These are phyloP conservation scores for Syzygium malaccense DNA, from an alignment of 441 rosid genomes.

Conservation along the genomic window DNA sequence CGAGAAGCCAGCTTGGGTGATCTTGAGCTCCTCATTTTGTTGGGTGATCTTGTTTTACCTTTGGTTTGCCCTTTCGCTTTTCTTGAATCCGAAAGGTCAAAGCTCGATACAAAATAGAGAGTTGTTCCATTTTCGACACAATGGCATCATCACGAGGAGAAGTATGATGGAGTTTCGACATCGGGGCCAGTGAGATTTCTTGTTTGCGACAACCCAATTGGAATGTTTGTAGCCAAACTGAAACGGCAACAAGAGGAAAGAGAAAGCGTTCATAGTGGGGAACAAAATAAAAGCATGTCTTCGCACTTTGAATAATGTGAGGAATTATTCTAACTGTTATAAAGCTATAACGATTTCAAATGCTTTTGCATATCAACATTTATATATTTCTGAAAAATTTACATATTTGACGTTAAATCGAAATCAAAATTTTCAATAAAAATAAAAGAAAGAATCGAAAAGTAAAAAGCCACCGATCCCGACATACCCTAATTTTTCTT, in stretches of 20 bases:
- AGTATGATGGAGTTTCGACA: background rate
- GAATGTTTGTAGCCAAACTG: background rate
- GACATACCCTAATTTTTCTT: rapidly evolving
- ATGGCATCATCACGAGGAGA: background rate
- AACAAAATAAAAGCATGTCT: background rate
- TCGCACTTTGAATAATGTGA: background rate
- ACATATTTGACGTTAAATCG: too few species aligned
- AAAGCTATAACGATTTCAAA: background rate
- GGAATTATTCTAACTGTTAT: background rate
- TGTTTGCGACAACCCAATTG: background rate
- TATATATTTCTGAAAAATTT: background rate
- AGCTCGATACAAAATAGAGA: background rate
- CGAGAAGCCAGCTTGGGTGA: background rate
- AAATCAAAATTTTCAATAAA: background rate
- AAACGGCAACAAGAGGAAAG: background rate
- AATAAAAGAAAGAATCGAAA: background rate
- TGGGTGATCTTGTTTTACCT: background rate
- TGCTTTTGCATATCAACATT: background rate
- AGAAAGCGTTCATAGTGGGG: background rate
- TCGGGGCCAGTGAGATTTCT: background rate
- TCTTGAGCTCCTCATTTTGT: background rate
- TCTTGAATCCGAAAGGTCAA: background rate
- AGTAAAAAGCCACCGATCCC: rapidly evolving
- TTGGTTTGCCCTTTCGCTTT: background rate
- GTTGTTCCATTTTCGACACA: background rate